A percentile compares a stretch with the other conserved stretches of the same genome.
Conservation (phyloP, 2,329 filamentous ascomycete genomes). For the Elsinoe batatas region DNA sequence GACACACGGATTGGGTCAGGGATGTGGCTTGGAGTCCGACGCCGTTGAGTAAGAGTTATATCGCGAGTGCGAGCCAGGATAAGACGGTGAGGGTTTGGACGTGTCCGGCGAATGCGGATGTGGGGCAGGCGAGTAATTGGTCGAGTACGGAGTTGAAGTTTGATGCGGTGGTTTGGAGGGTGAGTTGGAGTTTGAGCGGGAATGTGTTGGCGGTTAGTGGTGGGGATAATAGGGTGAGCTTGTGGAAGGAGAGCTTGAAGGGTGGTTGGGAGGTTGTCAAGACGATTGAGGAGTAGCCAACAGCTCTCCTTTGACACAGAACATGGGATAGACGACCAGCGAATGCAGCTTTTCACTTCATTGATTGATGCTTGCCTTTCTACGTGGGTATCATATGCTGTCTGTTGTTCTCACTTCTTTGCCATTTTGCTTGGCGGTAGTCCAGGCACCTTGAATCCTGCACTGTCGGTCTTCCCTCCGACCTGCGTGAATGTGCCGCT, state of each 20-base stretch:
- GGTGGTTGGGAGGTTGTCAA: constrained; percentile 97
- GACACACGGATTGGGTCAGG: constrained; percentile 92
- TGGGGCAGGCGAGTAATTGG: constrained; percentile 57
- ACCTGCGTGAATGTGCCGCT: constrained; percentile 94
- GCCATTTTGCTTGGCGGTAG: constrained; percentile 63
- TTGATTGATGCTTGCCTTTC: neutral
- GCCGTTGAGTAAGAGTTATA: constrained; percentile 90
- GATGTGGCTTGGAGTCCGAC: constrained; percentile 97
- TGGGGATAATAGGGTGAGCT: constrained; percentile 88
- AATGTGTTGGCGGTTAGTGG: constrained; percentile 92
- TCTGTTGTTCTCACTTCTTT: constrained; percentile 16
- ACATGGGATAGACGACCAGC: constrained; percentile 9
- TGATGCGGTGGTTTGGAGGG: constrained; percentile 84
- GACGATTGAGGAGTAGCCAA: constrained; percentile 59
- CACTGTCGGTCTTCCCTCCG: constrained; percentile 41
- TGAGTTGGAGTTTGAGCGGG: constrained; percentile 94
- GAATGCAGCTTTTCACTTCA: constrained; percentile 1
- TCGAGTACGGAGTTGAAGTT: constrained; percentile 76
- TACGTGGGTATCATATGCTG: constrained; percentile 12
- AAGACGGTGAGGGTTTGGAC: constrained; percentile 98
- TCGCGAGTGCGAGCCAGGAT: constrained; percentile 89
- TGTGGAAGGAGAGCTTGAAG: constrained; percentile 97
- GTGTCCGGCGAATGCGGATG: constrained; percentile 29
- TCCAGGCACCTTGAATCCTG: constrained; percentile 73
- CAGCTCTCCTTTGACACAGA: neutral